Evolutionary conservation across 1,284 basidiomycete genomes (phyloP).

Genomic region (Agaricales sp.): DNA sequence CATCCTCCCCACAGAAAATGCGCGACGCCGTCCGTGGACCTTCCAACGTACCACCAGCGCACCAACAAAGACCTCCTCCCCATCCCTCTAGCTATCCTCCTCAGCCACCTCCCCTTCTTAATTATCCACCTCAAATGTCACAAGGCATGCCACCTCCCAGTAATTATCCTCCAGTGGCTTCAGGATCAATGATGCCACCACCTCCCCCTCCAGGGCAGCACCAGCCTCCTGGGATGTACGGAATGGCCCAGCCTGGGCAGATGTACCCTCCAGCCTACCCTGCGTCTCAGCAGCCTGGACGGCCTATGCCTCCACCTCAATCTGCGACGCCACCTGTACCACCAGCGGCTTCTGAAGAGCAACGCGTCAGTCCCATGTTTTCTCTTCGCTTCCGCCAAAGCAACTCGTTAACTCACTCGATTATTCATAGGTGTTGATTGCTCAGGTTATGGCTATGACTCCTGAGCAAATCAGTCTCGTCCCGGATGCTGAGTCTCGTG

Average conservation of each 20-base stretch:
- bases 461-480: conserved; percentile 82
- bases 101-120: conserved; percentile 19
- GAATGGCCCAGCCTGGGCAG: not conserved
- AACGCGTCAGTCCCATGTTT: no score
- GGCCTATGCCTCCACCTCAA: not conserved
- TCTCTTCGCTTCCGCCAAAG: no score
- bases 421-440: no score
- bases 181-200: conserved; percentile 11
- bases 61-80: no score
- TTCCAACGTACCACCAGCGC: conserved; percentile 4
- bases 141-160: not conserved
- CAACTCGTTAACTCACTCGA: no score
- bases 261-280: not conserved
- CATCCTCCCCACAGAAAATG: conserved; percentile 19
- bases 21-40: conserved; percentile 16
- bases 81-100: not conserved
- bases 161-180: not conserved
- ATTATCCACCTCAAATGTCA: conserved; percentile 5
- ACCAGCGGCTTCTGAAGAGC: conserved; percentile 3
- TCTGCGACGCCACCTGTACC: conserved; percentile 16
- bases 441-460: conserved; percentile 80
- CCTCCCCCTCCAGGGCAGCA: not conserved
- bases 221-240: not conserved
- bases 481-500: conserved; percentile 74
- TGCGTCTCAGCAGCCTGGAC: not conserved